These are phyloP conservation scores for Gelatoporia subvermispora DNA, from an alignment of 768 basidiomycete species.

Conservation along the genomic window DNA sequence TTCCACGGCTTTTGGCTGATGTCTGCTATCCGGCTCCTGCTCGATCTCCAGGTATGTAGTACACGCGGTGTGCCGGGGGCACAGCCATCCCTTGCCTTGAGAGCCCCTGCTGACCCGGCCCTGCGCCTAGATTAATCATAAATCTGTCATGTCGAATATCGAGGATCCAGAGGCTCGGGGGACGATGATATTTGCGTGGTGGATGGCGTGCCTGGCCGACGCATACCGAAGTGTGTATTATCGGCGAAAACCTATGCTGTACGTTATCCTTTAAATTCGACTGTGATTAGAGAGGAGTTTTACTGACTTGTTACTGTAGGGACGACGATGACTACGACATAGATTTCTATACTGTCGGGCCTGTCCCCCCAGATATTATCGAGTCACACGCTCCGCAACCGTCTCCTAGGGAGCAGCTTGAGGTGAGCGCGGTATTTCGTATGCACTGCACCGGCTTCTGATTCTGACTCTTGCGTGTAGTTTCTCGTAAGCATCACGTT, in stretches of 20 bases:
- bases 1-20: conserved; percentile 85
- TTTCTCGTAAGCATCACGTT: conserved; percentile 53
- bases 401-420: conserved; percentile 73
- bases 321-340: conserved; percentile 90
- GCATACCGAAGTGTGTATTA: conserved; percentile 82
- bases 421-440: conserved; percentile 40
- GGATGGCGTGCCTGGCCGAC: conserved; percentile 86
- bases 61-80: not conserved
- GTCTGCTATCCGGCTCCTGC: conserved; percentile 69
- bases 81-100: not conserved
- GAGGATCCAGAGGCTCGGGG: conserved; percentile 71
- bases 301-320: conserved; percentile 25
- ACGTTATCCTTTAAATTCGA: conserved; percentile 21
- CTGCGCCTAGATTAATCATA: conserved; percentile 70
- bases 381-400: conserved; percentile 36
- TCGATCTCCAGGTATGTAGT: conserved; percentile 63
- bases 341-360: conserved; percentile 78
- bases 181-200: conserved; percentile 90
- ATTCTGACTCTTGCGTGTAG: conserved; percentile 29
- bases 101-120: not conserved
- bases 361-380: conserved; percentile 33
- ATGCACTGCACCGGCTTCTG: not conserved
- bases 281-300: too few relatives aligned
- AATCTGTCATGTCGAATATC: conserved; percentile 69
- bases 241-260: conserved; percentile 77